Base-by-base conservation (phyloP, 306 rosid species). In the Geum urbanum region DNA sequence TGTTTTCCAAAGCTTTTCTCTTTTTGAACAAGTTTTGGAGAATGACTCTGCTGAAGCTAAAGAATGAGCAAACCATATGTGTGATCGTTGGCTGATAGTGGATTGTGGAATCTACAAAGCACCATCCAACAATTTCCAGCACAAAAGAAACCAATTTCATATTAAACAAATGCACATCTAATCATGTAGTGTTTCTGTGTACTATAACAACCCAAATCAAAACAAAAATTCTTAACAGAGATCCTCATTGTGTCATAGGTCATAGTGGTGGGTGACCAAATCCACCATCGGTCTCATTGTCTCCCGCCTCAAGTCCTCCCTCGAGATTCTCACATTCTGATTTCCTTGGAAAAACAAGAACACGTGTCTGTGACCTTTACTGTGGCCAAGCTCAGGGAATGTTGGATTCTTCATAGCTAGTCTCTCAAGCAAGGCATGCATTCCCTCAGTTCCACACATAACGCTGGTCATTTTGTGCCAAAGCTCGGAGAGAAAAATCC, bases 241-340 rank as follows among this genome's bases (percentile, higher is more conserved):
- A 84, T 84, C 83, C 73, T 75, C 53, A 75, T 69, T 73, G 78
- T 16, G 63, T 80, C 70, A 74, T 67, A 44, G 63, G 56, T 61
- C 47, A 52, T 68, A 66, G 84, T 86, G 86, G 92, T 87, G 84
- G 95, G 85, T 89, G 83, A 84, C 89, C 87, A 85, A 90, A 89
- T 87, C 92, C 87, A 78, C 77, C 86, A 46, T 80, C 78, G 73
- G 70, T 83, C 78, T 40, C 40, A 10, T 14, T 37, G 44, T 58
- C 64, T 82, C 85, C 65, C 81, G 74, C 87, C 78, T 73, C 45
- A 27, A 52, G 75, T 20, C 72, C 63, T 69, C 69, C 69, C 96
- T 90, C 85, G 96, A 90, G 97, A 90, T 90, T 85, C 91, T 78
- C 91, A 86, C 86, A 90, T 88, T 92, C 98, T 82, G 78, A 76